Evolutionary conservation across 2,329 filamentous ascomycete genomes (phyloP).

Genomic region (Aspergillus nomiae): DNA sequence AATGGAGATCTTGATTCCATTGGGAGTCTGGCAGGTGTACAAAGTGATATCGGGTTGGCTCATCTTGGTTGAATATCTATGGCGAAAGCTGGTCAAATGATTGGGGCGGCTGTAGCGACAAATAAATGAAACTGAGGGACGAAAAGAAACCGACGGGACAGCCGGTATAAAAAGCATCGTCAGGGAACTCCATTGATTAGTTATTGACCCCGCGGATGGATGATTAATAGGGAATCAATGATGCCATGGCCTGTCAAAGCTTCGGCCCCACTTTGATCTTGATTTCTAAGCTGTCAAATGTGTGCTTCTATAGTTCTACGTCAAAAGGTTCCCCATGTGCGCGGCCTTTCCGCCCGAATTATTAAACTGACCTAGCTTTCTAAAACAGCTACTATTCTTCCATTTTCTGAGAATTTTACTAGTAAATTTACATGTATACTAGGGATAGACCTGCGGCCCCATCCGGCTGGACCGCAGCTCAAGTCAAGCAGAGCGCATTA

Average conservation of each 20-base stretch:
- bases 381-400: too few species aligned
- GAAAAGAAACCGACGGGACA: not conserved
- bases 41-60: conserved; percentile 68
- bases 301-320: too few species aligned
- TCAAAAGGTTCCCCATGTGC: too few species aligned
- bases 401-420: too few species aligned
- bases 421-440: too few species aligned
- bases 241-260: conserved; percentile 2
- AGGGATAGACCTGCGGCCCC: too few species aligned
- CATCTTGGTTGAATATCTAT: conserved; percentile 23
- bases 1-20: conserved; percentile 88
- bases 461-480: too few species aligned
- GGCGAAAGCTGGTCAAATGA: not conserved
- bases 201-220: conserved; percentile 3
- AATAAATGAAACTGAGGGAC: not conserved
- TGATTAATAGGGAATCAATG: conserved; percentile 12
- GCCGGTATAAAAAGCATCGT: conserved; percentile 2
- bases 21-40: conserved; percentile 81
- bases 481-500: too few species aligned
- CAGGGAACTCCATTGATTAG: not conserved
- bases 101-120: not conserved
- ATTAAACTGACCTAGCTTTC: too few species aligned
- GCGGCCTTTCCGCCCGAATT: too few species aligned
- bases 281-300: conserved; percentile 13
- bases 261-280: not conserved